Evolutionary conservation across 2,329 filamentous ascomycete species (phyloP).

Genomic region (Phialophora verrucosa): DNA sequence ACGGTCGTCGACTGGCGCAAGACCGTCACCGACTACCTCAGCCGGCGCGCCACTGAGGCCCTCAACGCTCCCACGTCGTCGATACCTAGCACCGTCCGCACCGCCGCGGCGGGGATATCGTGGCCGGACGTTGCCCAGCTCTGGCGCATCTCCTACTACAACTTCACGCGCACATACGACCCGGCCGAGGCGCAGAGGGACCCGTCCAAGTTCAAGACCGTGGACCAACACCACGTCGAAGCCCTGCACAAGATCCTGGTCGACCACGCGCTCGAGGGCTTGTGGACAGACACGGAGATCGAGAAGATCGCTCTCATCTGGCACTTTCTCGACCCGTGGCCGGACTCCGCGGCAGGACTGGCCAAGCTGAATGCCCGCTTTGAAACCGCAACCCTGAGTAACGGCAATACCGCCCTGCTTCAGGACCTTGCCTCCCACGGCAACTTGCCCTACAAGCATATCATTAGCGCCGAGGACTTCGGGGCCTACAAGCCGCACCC

Average conservation of each 20-base stretch:
- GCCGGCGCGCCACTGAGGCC: slow-evolving; percentile 54
- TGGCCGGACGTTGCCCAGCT: slow-evolving; percentile 71
- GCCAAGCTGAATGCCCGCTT: slow-evolving; percentile 61
- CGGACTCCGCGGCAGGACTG: slow-evolving; percentile 65
- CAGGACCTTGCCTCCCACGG: slow-evolving; percentile 66
- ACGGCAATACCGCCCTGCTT: slow-evolving; percentile 73
- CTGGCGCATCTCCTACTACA: slow-evolving; percentile 70
- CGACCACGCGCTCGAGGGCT: slow-evolving; percentile 60
- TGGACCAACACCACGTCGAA: slow-evolving; percentile 73
- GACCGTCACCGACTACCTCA: slow-evolving; percentile 67
- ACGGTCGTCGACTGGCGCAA: slow-evolving; percentile 80
- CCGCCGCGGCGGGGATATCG: slow-evolving; percentile 60
- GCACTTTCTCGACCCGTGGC: slow-evolving; percentile 75
- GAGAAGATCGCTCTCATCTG: slow-evolving; percentile 69
- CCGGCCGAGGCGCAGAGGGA: slow-evolving; percentile 40
- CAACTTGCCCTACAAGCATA: slow-evolving; percentile 64
- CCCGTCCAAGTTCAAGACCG: slow-evolving; percentile 63
- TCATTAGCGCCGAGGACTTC: slow-evolving; percentile 74
- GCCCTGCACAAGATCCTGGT: slow-evolving; percentile 65
- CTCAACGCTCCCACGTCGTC: slow-evolving; percentile 55
- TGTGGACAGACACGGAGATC: slow-evolving; percentile 69
- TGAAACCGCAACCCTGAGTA: slow-evolving; percentile 71
- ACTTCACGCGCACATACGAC: slow-evolving; percentile 61
- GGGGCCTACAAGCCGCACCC: slow-evolving; percentile 74
- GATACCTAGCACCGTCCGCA: slow-evolving; percentile 56